These are phyloP conservation scores for Sarocladium strictum DNA, from an alignment of 2,329 filamentous ascomycete species.

Conservation along the genomic window DNA sequence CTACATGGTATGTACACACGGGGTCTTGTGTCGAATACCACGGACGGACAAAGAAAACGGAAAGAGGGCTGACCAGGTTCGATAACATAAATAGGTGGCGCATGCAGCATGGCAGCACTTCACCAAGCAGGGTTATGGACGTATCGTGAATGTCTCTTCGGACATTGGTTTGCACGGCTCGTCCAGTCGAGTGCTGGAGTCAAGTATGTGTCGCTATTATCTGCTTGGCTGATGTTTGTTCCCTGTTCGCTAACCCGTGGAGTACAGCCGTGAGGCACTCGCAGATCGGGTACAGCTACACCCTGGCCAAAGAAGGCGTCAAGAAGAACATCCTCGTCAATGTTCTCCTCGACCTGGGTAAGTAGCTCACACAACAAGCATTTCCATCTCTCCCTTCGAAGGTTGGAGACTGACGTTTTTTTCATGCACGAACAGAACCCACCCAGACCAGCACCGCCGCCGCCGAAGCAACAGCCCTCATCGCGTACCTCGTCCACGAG, in stretches of 20 bases:
- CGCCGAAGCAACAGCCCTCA: conserved; percentile 91
- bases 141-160: conserved; percentile 94
- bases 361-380: too few species aligned
- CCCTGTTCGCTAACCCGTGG: too few species aligned
- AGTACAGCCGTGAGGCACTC: conserved; percentile 94
- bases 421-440: too few species aligned
- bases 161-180: conserved; percentile 96
- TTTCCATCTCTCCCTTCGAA: background rate
- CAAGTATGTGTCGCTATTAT: background rate
- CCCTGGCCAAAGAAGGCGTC: conserved; percentile 89
- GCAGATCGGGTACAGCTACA: conserved; percentile 96
- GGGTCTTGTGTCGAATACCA: too few species aligned
- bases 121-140: conserved; percentile 96
- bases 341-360: conserved; percentile 80
- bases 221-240: background rate
- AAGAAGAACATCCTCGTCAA: conserved; percentile 98
- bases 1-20: too few species aligned
- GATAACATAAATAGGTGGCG: too few species aligned
- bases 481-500: conserved; percentile 81
- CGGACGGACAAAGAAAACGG: too few species aligned
- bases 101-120: conserved; percentile 96
- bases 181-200: conserved; percentile 37
- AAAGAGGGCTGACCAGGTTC: too few species aligned
- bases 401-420: conserved; percentile 56
- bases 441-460: conserved; percentile 76